These are phyloP conservation scores for Cryptosporidium andersoni DNA, from an alignment of 169 alveolate genomes.

Conservation along the genomic window DNA sequence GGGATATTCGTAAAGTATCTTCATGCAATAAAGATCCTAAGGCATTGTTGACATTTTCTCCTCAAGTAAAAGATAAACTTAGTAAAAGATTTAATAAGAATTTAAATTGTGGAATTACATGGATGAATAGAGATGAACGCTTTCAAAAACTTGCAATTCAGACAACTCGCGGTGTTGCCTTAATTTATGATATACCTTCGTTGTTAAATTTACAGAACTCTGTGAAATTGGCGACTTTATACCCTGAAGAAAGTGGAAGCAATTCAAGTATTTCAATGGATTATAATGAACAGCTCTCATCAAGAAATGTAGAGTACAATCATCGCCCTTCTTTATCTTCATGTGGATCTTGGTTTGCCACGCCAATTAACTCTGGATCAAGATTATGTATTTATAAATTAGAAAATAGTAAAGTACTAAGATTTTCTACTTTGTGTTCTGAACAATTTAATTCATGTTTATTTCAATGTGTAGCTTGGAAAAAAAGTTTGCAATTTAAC, in stretches of 20 bases:
- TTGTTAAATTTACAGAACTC: neutral
- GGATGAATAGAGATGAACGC: slow-evolving; percentile 54
- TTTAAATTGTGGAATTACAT: slow-evolving; percentile 24
- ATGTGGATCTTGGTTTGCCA: slow-evolving; percentile 45
- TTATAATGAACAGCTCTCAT: slow-evolving; percentile 3
- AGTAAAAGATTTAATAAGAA: neutral
- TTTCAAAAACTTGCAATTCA: slow-evolving; percentile 32
- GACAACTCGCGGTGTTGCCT: slow-evolving; percentile 41
- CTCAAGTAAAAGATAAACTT: slow-evolving; percentile 20
- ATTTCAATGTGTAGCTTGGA: slow-evolving; percentile 67
- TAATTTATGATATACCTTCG: slow-evolving; percentile 50
- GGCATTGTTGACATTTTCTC: slow-evolving; percentile 2
- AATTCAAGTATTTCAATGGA: neutral
- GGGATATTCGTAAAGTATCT: slow-evolving; percentile 56
- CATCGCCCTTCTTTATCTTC: slow-evolving; percentile 56
- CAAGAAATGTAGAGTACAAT: slow-evolving; percentile 2
- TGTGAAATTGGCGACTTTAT: neutral
- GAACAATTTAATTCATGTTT: too few relatives aligned
- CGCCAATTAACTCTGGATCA: slow-evolving; percentile 57
- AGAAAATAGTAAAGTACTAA: too few relatives aligned
- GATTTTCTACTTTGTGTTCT: too few relatives aligned
- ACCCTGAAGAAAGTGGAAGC: slow-evolving; percentile 1
- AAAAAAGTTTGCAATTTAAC: neutral
- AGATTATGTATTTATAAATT: slow-evolving; percentile 4
- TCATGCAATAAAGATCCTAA: neutral